phyloP scores from a whole-genome alignment of 225 moss, liverwort and hornwort genomes.

The Rhytidiadelphus loreus region DNA sequence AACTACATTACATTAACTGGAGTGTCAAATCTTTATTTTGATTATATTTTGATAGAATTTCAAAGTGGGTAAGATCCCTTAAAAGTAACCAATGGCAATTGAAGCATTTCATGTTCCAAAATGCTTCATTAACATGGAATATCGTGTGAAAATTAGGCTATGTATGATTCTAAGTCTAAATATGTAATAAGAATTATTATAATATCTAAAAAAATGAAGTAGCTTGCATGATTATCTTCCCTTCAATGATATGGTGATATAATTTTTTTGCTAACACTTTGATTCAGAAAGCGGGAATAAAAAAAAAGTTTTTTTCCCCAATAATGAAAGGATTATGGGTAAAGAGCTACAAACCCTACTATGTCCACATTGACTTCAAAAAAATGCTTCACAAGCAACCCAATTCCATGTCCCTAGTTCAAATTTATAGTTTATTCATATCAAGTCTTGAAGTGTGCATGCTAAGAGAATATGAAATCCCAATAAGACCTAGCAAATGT shows the following conservation, averaged over 20 bases:
- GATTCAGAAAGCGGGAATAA: background rate
- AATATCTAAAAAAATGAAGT: background rate
- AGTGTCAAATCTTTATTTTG: background rate
- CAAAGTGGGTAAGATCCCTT: background rate
- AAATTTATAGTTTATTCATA: background rate
- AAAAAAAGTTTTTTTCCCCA: background rate
- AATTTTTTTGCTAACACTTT: background rate
- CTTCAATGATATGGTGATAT: background rate
- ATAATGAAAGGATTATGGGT: background rate
- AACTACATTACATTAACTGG: background rate
- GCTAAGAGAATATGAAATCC: fast-evolving
- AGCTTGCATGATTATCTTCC: background rate
- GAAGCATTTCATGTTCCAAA: background rate
- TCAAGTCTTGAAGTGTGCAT: background rate
- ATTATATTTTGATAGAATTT: background rate
- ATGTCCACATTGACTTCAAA: background rate
- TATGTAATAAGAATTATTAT: background rate
- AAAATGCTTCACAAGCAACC: background rate
- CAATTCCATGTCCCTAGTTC: background rate
- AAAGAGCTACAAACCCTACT: background rate
- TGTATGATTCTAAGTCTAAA: background rate
- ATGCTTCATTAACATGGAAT: background rate
- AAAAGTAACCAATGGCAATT: background rate
- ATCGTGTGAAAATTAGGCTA: background rate
- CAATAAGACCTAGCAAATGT: background rate